Evolutionary conservation across 139 green algal species (phyloP).

Genomic region (Parachlorella kessleri): DNA sequence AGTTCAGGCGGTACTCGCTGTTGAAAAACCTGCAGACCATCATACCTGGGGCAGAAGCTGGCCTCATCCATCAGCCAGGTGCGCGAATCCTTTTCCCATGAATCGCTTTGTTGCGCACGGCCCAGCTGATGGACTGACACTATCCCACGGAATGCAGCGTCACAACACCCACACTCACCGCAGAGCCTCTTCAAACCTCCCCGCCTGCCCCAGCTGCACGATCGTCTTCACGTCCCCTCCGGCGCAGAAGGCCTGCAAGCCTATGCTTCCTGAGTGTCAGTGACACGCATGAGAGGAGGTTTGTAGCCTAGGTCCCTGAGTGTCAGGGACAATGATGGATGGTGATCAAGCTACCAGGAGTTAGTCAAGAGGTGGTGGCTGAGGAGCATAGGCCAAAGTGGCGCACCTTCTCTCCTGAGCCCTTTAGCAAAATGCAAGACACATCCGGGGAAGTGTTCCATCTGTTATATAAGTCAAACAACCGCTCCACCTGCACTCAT

Average conservation of each 20-base stretch:
- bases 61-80: too few species aligned
- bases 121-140: too few species aligned
- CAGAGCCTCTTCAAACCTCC: conserved; percentile 38
- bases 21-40: conserved; percentile 59
- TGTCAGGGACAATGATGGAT: too few species aligned
- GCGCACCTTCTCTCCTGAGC: conserved; percentile 58
- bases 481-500: conserved; percentile 5
- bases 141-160: too few species aligned
- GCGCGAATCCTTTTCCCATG: too few species aligned
- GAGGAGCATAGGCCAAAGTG: too few species aligned
- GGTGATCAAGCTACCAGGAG: too few species aligned
- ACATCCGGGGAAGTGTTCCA: conserved; percentile 27
- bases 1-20: conserved; percentile 58
- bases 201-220: conserved; percentile 40
- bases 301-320: too few species aligned
- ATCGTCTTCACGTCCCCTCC: conserved; percentile 84
- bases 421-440: conserved; percentile 42
- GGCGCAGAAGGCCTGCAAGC: conserved; percentile 85
- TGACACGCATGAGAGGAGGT: too few species aligned
- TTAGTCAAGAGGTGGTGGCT: too few species aligned
- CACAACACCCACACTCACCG: neutral
- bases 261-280: too few species aligned
- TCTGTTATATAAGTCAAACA: conserved; percentile 37
- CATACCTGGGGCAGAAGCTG: too few species aligned
- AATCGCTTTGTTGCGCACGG: neutral